A percentile compares a stretch with the other conserved stretches of the same genome.
Conservation (phyloP, 2,329 filamentous ascomycete species). For the Clonostachys rhizophaga region DNA sequence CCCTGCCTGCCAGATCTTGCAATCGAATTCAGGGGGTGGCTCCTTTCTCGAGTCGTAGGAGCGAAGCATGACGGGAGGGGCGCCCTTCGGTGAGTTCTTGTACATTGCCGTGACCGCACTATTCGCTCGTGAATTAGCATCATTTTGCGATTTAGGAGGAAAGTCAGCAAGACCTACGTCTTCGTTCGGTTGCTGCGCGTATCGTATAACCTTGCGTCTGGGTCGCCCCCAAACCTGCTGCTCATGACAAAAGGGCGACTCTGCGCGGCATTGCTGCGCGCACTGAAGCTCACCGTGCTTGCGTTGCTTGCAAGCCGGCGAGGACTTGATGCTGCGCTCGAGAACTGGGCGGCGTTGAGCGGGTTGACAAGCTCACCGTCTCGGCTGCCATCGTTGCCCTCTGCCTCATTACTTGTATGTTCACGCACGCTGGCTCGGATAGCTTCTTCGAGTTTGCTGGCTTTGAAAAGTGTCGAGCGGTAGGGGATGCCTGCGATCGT, state of each 20-base stretch:
- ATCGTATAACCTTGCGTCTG: slow-evolving; percentile 85
- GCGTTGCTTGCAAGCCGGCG: slow-evolving; percentile 70
- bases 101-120: slow-evolving; percentile 90
- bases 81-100: slow-evolving; percentile 69
- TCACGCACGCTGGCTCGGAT: slow-evolving; percentile 86
- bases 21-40: slow-evolving; percentile 84
- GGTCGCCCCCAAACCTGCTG: slow-evolving; percentile 64
- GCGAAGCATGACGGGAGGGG: slow-evolving; percentile 69
- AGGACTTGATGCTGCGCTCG: slow-evolving; percentile 32
- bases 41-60: slow-evolving; percentile 96
- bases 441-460: slow-evolving; percentile 89
- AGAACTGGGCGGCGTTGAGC: slow-evolving; percentile 31
- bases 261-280: slow-evolving; percentile 55
- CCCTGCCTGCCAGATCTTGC: slow-evolving; percentile 95
- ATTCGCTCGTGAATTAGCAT: background rate
- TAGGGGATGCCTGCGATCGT: slow-evolving; percentile 95
- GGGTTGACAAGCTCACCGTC: slow-evolving; percentile 31
- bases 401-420: slow-evolving; percentile 72
- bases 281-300: slow-evolving; percentile 78
- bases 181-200: slow-evolving; percentile 80
- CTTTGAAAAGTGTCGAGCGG: slow-evolving; percentile 92
- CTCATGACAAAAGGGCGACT: slow-evolving; percentile 43
- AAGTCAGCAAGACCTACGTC: slow-evolving; percentile 56
- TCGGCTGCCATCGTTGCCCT: slow-evolving; percentile 69
- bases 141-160: background rate